Evolutionary conservation across 768 basidiomycete species (phyloP).

Genomic region (Megacollybia marginata): DNA sequence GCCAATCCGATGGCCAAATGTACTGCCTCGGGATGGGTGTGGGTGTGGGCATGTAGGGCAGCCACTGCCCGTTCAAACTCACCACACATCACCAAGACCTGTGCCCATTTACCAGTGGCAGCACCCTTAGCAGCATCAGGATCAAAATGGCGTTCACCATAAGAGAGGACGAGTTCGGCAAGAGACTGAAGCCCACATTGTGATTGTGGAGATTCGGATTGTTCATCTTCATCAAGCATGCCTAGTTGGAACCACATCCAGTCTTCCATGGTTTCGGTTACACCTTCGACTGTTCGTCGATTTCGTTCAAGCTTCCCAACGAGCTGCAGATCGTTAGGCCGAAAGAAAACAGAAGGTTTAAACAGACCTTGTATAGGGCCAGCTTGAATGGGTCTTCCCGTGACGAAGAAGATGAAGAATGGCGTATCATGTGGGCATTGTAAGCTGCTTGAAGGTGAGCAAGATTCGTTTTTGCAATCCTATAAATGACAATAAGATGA

Average conservation of each 20-base stretch:
- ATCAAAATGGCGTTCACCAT: constrained; percentile 81
- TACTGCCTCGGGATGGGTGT: constrained; percentile 88
- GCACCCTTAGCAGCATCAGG: constrained; percentile 49
- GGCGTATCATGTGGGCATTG: constrained; percentile 83
- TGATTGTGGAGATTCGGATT: constrained; percentile 54
- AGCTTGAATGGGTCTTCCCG: constrained; percentile 94
- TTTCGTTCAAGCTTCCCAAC: constrained; percentile 87
- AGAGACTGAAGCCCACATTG: constrained; percentile 71
- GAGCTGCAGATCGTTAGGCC: constrained; percentile 23
- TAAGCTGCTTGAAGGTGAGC: constrained; percentile 78
- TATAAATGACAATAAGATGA: constrained; percentile 15
- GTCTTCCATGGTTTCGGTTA: constrained; percentile 91
- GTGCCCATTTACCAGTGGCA: constrained; percentile 68
- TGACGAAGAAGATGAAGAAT: constrained; percentile 31
- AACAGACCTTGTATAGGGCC: constrained; percentile 68
- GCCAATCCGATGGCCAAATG: constrained; percentile 88
- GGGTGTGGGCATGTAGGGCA: constrained; percentile 79
- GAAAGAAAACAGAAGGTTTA: no score
- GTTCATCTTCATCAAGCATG: constrained; percentile 42
- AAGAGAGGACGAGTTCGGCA: constrained; percentile 67
- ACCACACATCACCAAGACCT: constrained; percentile 82
- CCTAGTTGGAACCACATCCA: constrained; percentile 98
- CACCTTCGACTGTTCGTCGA: constrained; percentile 70
- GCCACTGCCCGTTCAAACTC: constrained; percentile 94
- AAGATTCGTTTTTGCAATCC: constrained; percentile 63